Evolutionary conservation across 2,329 filamentous ascomycete genomes (phyloP), one percentile per base, ranked within the genome.

Genomic region (Fusarium poae): DNA sequence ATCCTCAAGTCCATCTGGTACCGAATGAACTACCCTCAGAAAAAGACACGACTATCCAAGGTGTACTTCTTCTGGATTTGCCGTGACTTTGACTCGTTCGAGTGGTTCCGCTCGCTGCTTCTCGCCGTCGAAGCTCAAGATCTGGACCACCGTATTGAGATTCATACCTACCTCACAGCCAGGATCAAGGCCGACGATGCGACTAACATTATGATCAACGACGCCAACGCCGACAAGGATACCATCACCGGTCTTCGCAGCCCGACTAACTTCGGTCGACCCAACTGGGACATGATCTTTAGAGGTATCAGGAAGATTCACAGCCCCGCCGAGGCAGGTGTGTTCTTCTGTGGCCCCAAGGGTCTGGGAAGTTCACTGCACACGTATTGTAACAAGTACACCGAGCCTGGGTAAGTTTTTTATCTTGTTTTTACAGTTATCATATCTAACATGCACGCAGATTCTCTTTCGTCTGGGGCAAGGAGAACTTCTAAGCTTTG

Each of bases 31-130:
- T 94, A 93, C 80, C 91, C 91, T 4, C 90, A 92, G 77, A 88
- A 90, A 79, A 91, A 91, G 81, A 94, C 92, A 4, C 86, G 92
- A 6, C 85, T 97, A 43, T 86, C 90, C 75, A 97, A 96, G 79
- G 92, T 97, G 25, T 97, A 96, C 83, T 96, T 96, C 83, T 94
- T 96, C 86, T 96, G 93, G 93, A 90, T 96, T 67, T 95, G 92
- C 84, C 87, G 92, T 79, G 92, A 96, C 79, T 95, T 95, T 75
- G 92, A 91, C 34, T 93, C 91, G 0, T 94, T 96, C 74, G 92
- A 96, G 83, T 97, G 93, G 93, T 96, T 96, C 85, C 87, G 92
- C 50, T 94, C 91, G 27, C 82, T 97, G 63, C 86, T 97, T 18
- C 85, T 94, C 67, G 93, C 93, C 56, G 95, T 97, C 73, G 93